Evolutionary conservation across 2,329 filamentous ascomycete species (phyloP), one percentile per base, ranked within the genome.

Genomic region (Trichoderma koningiopsis): DNA sequence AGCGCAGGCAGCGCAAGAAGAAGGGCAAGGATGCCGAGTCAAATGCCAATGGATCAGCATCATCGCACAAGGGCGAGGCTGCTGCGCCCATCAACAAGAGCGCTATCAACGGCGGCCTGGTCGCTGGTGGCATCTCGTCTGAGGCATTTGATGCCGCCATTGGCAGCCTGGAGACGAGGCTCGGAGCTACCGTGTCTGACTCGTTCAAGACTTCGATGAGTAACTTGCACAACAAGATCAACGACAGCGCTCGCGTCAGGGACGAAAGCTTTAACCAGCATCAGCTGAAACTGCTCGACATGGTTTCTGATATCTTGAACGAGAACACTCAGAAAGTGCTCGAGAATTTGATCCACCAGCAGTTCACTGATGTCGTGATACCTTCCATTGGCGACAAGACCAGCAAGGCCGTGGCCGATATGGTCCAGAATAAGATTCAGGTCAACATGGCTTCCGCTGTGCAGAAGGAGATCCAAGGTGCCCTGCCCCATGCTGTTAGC

Each of bases 341-440:
- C 47, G 85, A 89, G 71, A 89, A 89, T 71, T 92, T 97, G 73
- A 90, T 97, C 62, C 87, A 88, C 58, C 86, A 89, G 59, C 91
- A 92, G 78, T 92, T 97, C 72, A 87, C 92, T 71, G 86, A 89
- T 68, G 86, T 89, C 16, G 88, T 97, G 56, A 83, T 97, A 64
- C 95, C 96, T 13, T 85, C 89, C 37, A 83, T 98, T 68, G 87
- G 89, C 52, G 86, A 89, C 63, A 84, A 90, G 53, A 89, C 92
- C 16, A 85, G 88, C 56, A 87, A 88, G 71, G 86, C 90, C 5
- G 85, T 97, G 33, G 87, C 91, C 67, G 90, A 91, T 71, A 89
- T 92, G 76, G 84, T 98, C 29, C 86, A 88, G 68, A 85, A 87
- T 72, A 88, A 89, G 71, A 81, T 97, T 68, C 87, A 88, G 72